These are phyloP conservation scores for Blastocystis sp. DNA, from an alignment of 352 stramenopile species.

Conservation along the genomic window DNA sequence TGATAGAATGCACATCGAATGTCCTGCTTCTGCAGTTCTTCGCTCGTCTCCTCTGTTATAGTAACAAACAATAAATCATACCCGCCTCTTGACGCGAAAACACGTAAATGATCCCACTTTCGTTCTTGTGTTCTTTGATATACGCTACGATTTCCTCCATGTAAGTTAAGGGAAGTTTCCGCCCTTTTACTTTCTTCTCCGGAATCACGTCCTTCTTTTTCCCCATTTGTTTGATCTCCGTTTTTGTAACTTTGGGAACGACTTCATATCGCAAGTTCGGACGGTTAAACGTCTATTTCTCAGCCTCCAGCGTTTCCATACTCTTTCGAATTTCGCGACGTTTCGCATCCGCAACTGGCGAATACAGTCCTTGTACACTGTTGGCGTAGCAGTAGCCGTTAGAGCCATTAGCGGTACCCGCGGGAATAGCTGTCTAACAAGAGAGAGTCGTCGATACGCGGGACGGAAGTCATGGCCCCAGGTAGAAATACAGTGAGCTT, in stretches of 20 bases:
- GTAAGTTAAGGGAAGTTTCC: constrained; percentile 47
- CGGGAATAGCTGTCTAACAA: constrained; percentile 83
- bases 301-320: constrained; percentile 17
- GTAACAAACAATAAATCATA: constrained; percentile 68
- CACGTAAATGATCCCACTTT: constrained; percentile 64
- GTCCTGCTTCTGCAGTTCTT: constrained; percentile 60
- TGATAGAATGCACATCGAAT: constrained; percentile 69
- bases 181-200: constrained; percentile 65
- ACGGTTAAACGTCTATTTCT: constrained; percentile 78
- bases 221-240: constrained; percentile 66
- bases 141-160: constrained; percentile 58
- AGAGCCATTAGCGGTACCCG: constrained; percentile 77
- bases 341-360: constrained; percentile 72
- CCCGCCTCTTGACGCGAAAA: constrained; percentile 55
- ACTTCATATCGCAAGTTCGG: constrained; percentile 81
- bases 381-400: constrained; percentile 80
- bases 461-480: constrained; percentile 99
- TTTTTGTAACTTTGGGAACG: constrained; percentile 68
- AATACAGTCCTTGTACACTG: constrained; percentile 78
- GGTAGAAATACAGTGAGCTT: constrained; percentile 87
- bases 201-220: constrained; percentile 59
- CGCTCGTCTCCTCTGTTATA: constrained; percentile 52
- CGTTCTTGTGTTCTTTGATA: constrained; percentile 59
- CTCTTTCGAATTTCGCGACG: constrained; percentile 52
- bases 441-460: constrained; percentile 89